These are phyloP conservation scores for Huiozyma naganishii DNA, from an alignment of 805 yeast species.

Conservation along the genomic window DNA sequence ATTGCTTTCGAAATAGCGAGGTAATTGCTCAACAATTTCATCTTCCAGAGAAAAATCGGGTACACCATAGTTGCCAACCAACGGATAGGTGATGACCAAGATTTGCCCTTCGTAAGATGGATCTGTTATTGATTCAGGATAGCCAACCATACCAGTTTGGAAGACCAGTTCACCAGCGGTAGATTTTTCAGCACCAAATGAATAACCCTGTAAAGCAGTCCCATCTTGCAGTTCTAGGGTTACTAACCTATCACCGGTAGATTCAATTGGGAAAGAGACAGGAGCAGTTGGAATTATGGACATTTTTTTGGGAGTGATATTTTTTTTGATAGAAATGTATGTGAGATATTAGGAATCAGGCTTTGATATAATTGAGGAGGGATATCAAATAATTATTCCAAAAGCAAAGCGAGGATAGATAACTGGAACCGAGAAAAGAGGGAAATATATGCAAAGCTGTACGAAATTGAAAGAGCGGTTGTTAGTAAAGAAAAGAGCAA, in stretches of 20 bases:
- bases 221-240: constrained; percentile 87
- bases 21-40: constrained; percentile 63
- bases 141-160: constrained; percentile 99
- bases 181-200: constrained; percentile 86
- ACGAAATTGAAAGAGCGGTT: too few relatives aligned
- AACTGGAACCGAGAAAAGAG: background rate
- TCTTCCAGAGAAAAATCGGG: constrained; percentile 77
- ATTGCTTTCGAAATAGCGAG: constrained; percentile 87
- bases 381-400: background rate
- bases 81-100: constrained; percentile 89
- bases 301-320: constrained; percentile 16
- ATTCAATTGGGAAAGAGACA: constrained; percentile 81
- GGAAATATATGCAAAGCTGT: background rate
- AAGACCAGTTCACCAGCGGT: constrained; percentile 96
- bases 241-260: constrained; percentile 72
- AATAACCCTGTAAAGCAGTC: constrained; percentile 79
- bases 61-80: constrained; percentile 98
- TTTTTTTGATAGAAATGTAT: too few relatives aligned
- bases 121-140: constrained; percentile 95
- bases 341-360: background rate
- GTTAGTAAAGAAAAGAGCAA: too few relatives aligned
- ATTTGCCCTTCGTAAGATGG: constrained; percentile 98
- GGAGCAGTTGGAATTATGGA: constrained; percentile 56
- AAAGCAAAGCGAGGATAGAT: background rate
- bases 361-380: background rate